phyloP scores from a whole-genome alignment of 1,284 basidiomycete genomes.

The Ustilago lituana region DNA sequence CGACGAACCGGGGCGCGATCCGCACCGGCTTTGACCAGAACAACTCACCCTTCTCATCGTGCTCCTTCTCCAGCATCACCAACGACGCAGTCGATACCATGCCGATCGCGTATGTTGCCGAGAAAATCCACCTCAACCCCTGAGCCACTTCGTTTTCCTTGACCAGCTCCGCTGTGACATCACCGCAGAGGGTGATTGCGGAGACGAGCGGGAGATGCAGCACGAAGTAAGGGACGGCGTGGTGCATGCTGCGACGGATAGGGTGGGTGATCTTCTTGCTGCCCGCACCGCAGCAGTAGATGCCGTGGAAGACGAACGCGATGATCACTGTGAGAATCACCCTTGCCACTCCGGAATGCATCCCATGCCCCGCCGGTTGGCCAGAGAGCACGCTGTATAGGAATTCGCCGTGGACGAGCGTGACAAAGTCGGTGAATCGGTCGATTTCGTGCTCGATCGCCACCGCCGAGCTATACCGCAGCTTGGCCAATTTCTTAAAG shows the following conservation, averaged over 20 bases:
- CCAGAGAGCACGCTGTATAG: conserved; percentile 41
- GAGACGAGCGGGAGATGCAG: conserved; percentile 53
- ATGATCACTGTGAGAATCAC: conserved; percentile 46
- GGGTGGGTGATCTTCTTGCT: conserved; percentile 46
- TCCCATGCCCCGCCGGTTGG: conserved; percentile 48
- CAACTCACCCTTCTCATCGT: conserved; percentile 48
- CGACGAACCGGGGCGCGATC: conserved; percentile 43
- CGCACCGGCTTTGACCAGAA: conserved; percentile 42
- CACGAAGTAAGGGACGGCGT: conserved; percentile 38
- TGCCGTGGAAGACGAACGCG: conserved; percentile 48
- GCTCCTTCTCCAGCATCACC: conserved; percentile 52
- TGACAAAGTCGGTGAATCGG: conserved; percentile 58
- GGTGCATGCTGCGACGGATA: conserved; percentile 29
- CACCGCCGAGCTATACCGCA: conserved; percentile 53
- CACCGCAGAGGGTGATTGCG: conserved; percentile 57
- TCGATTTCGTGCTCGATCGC: conserved; percentile 63
- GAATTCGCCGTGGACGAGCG: conserved; percentile 57
- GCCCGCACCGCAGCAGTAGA: conserved; percentile 48
- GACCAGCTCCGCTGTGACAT: conserved; percentile 52
- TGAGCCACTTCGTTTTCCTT: conserved; percentile 44
- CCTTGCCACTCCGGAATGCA: conserved; percentile 47
- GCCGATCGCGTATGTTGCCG: conserved; percentile 48
- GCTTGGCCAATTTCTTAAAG: conserved; percentile 50
- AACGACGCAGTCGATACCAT: conserved; percentile 46
- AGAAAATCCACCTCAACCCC: conserved; percentile 52